These are phyloP conservation scores for Boletus reticulatus DNA, from an alignment of 768 basidiomycete genomes.

Conservation along the genomic window DNA sequence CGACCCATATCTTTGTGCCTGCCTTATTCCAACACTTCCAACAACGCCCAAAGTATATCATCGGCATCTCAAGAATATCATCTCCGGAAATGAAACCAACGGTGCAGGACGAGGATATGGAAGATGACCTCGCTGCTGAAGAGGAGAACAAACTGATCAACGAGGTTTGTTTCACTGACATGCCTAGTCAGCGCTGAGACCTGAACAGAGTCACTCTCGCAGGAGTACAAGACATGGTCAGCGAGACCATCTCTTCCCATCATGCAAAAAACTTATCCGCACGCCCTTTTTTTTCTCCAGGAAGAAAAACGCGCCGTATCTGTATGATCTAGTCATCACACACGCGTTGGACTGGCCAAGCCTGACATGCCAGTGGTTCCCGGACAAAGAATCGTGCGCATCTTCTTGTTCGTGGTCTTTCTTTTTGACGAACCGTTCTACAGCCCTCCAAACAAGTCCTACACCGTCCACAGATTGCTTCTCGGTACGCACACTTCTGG, in stretches of 20 bases:
- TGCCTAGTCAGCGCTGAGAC: neutral
- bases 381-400: constrained; percentile 89
- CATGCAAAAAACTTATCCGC: neutral
- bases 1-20: neutral
- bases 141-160: constrained; percentile 89
- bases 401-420: neutral
- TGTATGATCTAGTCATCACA: constrained; percentile 96
- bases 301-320: constrained; percentile 97
- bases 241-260: constrained; percentile 11
- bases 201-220: constrained; percentile 10
- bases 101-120: constrained; percentile 58
- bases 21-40: neutral
- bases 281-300: constrained; percentile 35
- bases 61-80: neutral
- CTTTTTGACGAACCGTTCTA: neutral
- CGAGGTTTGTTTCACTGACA: constrained; percentile 50
- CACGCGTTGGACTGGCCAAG: constrained; percentile 99
- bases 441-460: constrained; percentile 92
- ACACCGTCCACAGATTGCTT: constrained; percentile 90
- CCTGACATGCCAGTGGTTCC: constrained; percentile 98
- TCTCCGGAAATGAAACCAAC: constrained; percentile 43
- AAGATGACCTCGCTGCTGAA: constrained; percentile 78
- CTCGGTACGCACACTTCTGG: constrained; percentile 98
- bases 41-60: neutral
- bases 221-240: constrained; percentile 89